Base-by-base conservation (phyloP, 331 rosid genomes). In the Saraca asoca region DNA sequence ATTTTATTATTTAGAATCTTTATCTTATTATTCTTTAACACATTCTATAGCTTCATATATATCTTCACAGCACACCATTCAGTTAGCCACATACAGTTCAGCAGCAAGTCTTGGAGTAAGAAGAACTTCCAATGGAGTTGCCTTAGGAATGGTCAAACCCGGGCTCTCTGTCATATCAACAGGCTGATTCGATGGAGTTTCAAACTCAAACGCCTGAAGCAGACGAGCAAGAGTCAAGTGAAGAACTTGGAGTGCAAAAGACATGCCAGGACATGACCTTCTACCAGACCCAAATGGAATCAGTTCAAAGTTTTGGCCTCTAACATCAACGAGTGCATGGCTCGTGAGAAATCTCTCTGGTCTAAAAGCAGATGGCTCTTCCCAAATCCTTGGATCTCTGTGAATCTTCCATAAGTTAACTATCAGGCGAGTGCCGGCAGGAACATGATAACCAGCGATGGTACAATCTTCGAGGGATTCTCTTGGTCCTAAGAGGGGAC, bases 361-460 rank as follows among this genome's bases (percentile, higher is more conserved):
- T 43, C 15, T 15, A 38, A 80, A 80, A 15, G 19, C 51, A 50
- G 57, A 62, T 20, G 84, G 73, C 10, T 80, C 68, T 11, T 72
- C 6, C 87, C 87, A 85, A 43, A 76, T 56, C 20, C 69, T 64
- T 0, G 83, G 83, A 66, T 85, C 90, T n/a, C 87, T 68, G 0
- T 85, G 90, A 56, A 85, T 73, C 78, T 74, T 82, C 87, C 87
- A 82, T 0, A 77, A 37, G 34, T 85, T 81, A 20, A 81, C 84
- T 17, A 82, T 68, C 20, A 87, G 51, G 10, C 85, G 73, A 0
- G 95, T 82, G 24, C 88, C 91, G 0, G 80, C 80, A 3, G 79
- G 77, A 10, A 87, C 85, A 33, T 71, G 45, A 58, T 80, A 82
- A n/a, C 91, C 91, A 31, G 62, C 75, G 1, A 87, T 69, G 11